Evolutionary conservation across 1,284 basidiomycete species (phyloP).

Genomic region (Entoloma clypeatum): DNA sequence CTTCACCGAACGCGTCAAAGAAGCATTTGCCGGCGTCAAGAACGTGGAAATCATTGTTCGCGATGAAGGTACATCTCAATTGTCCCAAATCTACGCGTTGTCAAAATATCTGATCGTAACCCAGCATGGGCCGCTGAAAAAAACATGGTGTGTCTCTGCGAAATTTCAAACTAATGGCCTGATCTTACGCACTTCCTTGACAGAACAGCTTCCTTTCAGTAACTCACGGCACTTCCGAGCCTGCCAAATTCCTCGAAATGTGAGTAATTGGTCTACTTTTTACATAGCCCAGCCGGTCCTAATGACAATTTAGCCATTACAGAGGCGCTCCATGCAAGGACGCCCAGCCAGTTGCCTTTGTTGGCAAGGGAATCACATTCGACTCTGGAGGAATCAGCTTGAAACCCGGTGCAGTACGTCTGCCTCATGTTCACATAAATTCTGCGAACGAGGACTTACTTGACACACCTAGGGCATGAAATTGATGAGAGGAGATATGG

Average conservation of each 20-base stretch:
- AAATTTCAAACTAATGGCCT: not conserved
- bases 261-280: slow-evolving; percentile 33
- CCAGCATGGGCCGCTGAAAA: slow-evolving; percentile 76
- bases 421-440: not conserved
- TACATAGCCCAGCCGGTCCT: slow-evolving; percentile 3
- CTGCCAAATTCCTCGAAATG: slow-evolving; percentile 88
- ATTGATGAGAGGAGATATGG: slow-evolving; percentile 83
- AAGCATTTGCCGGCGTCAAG: slow-evolving; percentile 63
- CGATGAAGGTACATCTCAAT: slow-evolving; percentile 58
- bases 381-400: slow-evolving; percentile 89
- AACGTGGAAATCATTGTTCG: slow-evolving; percentile 71
- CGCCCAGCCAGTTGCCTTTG: slow-evolving; percentile 68
- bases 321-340: slow-evolving; percentile 60
- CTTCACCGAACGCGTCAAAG: slow-evolving; percentile 70
- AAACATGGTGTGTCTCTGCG: slow-evolving; percentile 58
- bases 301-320: slow-evolving; percentile 57
- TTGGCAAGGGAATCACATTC: slow-evolving; percentile 89
- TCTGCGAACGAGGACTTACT: slow-evolving; percentile 1
- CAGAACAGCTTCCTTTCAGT: slow-evolving; percentile 86
- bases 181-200: slow-evolving; percentile 3
- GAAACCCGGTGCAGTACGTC: slow-evolving; percentile 69
- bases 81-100: slow-evolving; percentile 3
- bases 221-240: slow-evolving; percentile 77
- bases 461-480: slow-evolving; percentile 58
- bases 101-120: slow-evolving; percentile 9